Percentiles rank a stretch among this genome's conserved stretches.
Evolutionary conservation across 2,329 filamentous ascomycete genomes (phyloP).

Genomic region (Alternaria sp.): DNA sequence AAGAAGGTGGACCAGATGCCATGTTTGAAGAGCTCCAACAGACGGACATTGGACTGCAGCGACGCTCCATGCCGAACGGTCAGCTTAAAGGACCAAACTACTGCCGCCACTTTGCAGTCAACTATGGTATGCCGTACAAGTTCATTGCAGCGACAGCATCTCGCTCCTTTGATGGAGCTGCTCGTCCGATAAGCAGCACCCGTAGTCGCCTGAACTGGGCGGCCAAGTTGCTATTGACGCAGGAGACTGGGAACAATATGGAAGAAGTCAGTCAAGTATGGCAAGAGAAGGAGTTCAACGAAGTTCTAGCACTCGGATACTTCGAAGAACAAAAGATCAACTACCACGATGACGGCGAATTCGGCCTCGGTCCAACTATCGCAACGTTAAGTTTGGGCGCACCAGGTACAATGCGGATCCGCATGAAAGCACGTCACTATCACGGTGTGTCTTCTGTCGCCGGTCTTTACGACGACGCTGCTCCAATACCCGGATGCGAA

Average conservation of each 20-base stretch:
- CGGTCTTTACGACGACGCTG: constrained; percentile 41
- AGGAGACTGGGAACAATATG: constrained; percentile 23
- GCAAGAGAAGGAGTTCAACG: constrained; percentile 62
- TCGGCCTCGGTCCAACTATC: constrained; percentile 66
- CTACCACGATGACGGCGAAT: constrained; percentile 72
- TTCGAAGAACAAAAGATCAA: constrained; percentile 65
- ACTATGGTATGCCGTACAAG: constrained; percentile 71
- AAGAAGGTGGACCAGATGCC: constrained; percentile 64
- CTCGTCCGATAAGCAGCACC: constrained; percentile 56
- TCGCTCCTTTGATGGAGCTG: constrained; percentile 27
- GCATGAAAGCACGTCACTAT: constrained; percentile 61
- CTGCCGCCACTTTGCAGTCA: constrained; percentile 61
- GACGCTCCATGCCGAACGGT: constrained; percentile 18
- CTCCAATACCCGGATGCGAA: constrained; percentile 37
- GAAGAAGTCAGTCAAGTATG: constrained; percentile 9
- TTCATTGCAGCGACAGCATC: constrained; percentile 62
- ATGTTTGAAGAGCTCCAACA: constrained; percentile 61
- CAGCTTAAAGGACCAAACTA: constrained; percentile 53
- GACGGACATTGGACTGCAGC: constrained; percentile 46
- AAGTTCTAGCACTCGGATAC: constrained; percentile 68
- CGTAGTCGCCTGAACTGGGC: constrained; percentile 65
- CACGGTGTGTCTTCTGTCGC: constrained; percentile 42
- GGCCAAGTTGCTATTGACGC: constrained; percentile 51
- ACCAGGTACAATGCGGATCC: constrained; percentile 64
- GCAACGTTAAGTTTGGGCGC: constrained; percentile 65